Evolutionary conservation across 2,329 filamentous ascomycete genomes (phyloP).

Genomic region (Aspergillus sp.): DNA sequence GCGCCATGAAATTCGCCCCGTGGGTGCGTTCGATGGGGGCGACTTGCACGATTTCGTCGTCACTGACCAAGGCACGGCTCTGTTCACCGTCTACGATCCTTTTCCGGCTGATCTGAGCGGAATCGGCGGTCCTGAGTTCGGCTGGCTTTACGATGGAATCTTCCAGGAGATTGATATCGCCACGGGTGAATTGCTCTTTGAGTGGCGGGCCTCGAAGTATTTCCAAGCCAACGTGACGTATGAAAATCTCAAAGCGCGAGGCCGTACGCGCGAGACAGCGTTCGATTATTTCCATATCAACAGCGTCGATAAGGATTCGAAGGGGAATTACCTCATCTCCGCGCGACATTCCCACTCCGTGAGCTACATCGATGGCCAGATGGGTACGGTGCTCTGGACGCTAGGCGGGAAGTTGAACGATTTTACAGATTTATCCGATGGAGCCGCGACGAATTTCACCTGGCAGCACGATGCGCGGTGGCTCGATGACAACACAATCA

Average conservation of each 20-base stretch:
- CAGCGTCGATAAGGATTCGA: conserved; percentile 44
- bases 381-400: conserved; percentile 46
- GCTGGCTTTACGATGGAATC: conserved; percentile 25
- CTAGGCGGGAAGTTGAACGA: conserved; percentile 44
- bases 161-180: conserved; percentile 30
- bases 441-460: conserved; percentile 29
- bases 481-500: conserved; percentile 18
- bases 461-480: conserved; percentile 48
- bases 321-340: conserved; percentile 49
- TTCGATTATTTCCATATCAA: conserved; percentile 55
- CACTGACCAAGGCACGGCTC: conserved; percentile 21
- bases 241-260: conserved; percentile 4
- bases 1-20: conserved; percentile 12
- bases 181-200: conserved; percentile 27
- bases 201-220: conserved; percentile 31
- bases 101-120: conserved; percentile 19
- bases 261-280: conserved; percentile 13
- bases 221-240: conserved; percentile 17
- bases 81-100: conserved; percentile 24
- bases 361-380: conserved; percentile 40
- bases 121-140: conserved; percentile 18
- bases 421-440: conserved; percentile 35
- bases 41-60: conserved; percentile 30
- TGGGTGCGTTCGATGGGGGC: conserved; percentile 14
- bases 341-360: conserved; percentile 43